phyloP scores from a whole-genome alignment of 805 yeast genomes.

The Candida koratica region DNA sequence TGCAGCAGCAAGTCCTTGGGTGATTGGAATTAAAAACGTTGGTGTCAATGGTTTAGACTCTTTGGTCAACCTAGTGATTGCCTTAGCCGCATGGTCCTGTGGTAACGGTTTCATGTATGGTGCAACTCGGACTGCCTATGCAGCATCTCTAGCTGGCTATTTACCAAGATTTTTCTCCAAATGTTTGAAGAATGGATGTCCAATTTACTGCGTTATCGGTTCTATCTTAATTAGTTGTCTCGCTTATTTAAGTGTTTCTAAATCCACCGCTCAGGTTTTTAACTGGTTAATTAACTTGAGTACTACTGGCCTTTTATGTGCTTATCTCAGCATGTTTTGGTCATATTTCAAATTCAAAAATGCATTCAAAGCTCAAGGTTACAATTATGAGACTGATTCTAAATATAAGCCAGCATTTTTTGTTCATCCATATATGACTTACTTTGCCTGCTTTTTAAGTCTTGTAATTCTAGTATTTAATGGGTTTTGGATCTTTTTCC shows the following conservation, averaged over 20 bases:
- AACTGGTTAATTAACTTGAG: slow-evolving; percentile 36
- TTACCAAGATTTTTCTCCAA: slow-evolving; percentile 30
- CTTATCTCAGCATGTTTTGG: slow-evolving; percentile 29
- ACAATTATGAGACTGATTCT: slow-evolving; percentile 13
- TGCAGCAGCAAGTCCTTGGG: slow-evolving; percentile 38
- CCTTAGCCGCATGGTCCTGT: slow-evolving; percentile 36
- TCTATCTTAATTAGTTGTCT: slow-evolving; percentile 21
- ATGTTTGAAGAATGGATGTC: slow-evolving; percentile 32
- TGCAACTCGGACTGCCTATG: slow-evolving; percentile 33
- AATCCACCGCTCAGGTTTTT: slow-evolving; percentile 27
- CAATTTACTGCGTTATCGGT: slow-evolving; percentile 27
- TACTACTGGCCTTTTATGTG: slow-evolving; percentile 32
- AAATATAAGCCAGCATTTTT: slow-evolving; percentile 21
- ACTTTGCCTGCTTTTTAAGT: slow-evolving; percentile 23
- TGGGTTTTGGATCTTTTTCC: slow-evolving; percentile 42
- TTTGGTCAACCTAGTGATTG: slow-evolving; percentile 31
- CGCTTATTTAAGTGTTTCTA: slow-evolving; percentile 27
- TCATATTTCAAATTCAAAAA: slow-evolving; percentile 30
- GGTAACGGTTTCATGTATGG: slow-evolving; percentile 35
- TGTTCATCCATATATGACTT: slow-evolving; percentile 25
- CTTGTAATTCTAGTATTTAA: slow-evolving; percentile 29
- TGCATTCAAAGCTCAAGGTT: slow-evolving; percentile 28
- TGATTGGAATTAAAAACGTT: slow-evolving; percentile 32
- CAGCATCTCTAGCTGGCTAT: slow-evolving; percentile 35
- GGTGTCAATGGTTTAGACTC: slow-evolving; percentile 34